A percentile compares a stretch with the other conserved stretches of the same genome.
Conservation (phyloP, 371 early-diverging fungal species). For the Syncephalastrum contaminatum region DNA sequence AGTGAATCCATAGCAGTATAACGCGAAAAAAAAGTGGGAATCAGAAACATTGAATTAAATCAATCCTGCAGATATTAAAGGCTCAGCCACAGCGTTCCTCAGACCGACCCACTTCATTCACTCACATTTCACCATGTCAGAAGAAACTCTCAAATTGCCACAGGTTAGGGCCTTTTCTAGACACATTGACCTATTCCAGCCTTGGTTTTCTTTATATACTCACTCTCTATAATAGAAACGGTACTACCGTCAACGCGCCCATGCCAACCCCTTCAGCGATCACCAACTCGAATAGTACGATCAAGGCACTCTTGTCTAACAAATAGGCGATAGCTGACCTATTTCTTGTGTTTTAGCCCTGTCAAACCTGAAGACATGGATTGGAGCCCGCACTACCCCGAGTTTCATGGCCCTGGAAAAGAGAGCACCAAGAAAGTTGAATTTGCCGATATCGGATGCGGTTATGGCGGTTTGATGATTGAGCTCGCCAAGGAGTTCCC, state of each 20-base stretch:
- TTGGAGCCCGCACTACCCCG: constrained; percentile 89
- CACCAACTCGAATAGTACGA: constrained; percentile 89
- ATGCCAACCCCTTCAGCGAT: constrained; percentile 98
- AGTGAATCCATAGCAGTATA: no score
- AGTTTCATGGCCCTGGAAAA: constrained; percentile 55
- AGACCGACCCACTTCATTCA: no score
- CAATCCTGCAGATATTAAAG: no score
- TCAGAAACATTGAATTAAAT: no score
- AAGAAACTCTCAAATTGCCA: no score
- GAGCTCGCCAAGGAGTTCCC: constrained; percentile 91
- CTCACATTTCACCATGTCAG: no score
- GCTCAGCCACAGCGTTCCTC: no score
- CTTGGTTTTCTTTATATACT: neutral
- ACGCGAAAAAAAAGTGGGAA: no score
- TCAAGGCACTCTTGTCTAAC: neutral
- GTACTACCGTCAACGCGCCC: constrained; percentile 96
- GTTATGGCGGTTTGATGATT: constrained; percentile 97
- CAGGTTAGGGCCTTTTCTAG: no score
- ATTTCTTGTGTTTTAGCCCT: constrained; percentile 59
- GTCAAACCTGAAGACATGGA: constrained; percentile 81
- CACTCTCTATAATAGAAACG: constrained; percentile 66
- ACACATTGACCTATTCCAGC: neutral
- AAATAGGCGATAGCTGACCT: neutral
- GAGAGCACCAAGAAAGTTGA: constrained; percentile 68
- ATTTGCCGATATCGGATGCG: constrained; percentile 99